Conservation (phyloP, 2,329 filamentous ascomycete genomes). For the Calonectria pseudoreteaudii region DNA sequence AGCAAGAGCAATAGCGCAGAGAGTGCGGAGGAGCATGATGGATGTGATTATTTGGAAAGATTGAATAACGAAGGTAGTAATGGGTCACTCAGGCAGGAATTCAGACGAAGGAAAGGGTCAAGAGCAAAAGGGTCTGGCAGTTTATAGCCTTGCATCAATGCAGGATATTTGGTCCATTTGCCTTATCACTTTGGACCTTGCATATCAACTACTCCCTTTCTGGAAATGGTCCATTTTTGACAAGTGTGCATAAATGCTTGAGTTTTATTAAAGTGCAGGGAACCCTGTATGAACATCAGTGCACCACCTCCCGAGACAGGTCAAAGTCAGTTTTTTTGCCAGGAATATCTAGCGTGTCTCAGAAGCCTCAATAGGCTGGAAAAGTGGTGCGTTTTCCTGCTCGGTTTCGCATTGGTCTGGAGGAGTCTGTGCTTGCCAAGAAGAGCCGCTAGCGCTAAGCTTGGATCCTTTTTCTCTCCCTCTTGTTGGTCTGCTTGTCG, state of each 20-base stretch:
- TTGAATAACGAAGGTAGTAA: background rate
- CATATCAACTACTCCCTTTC: background rate
- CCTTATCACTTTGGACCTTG: background rate
- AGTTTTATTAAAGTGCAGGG: too few species aligned
- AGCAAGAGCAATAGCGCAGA: background rate
- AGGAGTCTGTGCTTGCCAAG: background rate
- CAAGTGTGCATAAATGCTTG: background rate
- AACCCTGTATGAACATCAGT: background rate
- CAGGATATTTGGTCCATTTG: background rate
- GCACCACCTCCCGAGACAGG: background rate
- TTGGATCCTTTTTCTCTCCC: too few species aligned
- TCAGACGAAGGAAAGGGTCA: background rate
- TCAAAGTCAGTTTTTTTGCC: background rate
- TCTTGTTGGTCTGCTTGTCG: background rate
- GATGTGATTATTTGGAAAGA: background rate
- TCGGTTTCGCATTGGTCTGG: background rate
- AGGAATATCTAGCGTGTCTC: background rate
- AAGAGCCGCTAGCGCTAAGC: background rate
- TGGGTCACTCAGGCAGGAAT: background rate
- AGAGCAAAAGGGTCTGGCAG: background rate
- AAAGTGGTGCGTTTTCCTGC: background rate
- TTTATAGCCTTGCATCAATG: background rate
- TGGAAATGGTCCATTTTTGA: background rate
- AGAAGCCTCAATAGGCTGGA: background rate
- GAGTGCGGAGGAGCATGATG: background rate